Base-by-base conservation (phyloP, 345 rosid genomes). In the Mangifera indica region DNA sequence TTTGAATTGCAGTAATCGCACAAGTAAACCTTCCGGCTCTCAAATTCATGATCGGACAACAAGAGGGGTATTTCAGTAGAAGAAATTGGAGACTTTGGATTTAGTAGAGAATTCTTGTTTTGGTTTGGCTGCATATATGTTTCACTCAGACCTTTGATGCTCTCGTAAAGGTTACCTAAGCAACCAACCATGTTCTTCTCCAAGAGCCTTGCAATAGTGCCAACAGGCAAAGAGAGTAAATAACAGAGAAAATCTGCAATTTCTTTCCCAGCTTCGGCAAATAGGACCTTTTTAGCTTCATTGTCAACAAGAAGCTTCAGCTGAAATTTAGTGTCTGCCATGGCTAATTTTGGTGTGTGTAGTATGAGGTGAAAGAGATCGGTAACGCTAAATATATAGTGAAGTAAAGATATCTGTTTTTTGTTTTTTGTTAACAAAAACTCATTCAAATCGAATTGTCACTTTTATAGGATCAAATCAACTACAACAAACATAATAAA, bases 221-320 rank as follows among this genome's bases (percentile, higher is more conserved):
- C 76, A 2, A 82, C 0, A 1, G 78, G 81, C 68, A 79, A 42
- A 18, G 73, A 63, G 34, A 77, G 71, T 11, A 76, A n/a, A 34
- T 60, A 15, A 13, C 76, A 66, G 0, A 73, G 67, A 34, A 75
- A 49, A 64, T 79, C 77, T 15, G 68, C 79, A 1, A 75, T 63
- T 3, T 72, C 61, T n/a, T 75, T 72, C 0, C 60, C 68, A 0
- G 74, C 69, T 68, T 75, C 79, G 0, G 71, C 76, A 9, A 63
- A 53, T 0, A 64, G 26, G 2, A 80, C 77, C 18, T 63, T 67
- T 5, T 60, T n/a, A 12, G 56, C 34, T 60, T n/a, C 66, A 1
- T 7, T 20, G 14, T 80, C 80, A 4, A 73, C 21, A 2, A 73
- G 25, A 14, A 73, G 60, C 72, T 60, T 80, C 72, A 80, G 53